phyloP scores from a whole-genome alignment of 2,329 filamentous ascomycete genomes.

The Pestalotiopsis sp. region DNA sequence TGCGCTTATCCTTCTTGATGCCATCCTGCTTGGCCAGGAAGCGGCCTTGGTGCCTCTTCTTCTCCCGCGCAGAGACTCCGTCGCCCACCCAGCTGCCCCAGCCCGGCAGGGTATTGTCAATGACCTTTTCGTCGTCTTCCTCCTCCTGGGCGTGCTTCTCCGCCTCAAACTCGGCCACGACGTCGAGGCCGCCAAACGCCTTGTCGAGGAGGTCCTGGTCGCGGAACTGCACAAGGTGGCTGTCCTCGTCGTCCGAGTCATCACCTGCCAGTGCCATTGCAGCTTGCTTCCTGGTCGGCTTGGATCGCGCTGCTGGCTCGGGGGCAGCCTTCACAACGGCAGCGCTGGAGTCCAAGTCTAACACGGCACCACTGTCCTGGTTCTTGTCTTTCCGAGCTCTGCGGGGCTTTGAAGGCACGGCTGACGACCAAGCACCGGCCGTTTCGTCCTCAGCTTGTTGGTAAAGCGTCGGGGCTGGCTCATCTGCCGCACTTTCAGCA shows the following conservation, averaged over 20 bases:
- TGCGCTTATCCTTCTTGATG: slow-evolving; percentile 74
- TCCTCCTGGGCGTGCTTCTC: slow-evolving; percentile 75
- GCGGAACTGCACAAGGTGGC: slow-evolving; percentile 58
- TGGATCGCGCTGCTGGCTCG: slow-evolving; percentile 20
- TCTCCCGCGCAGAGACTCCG: slow-evolving; percentile 73
- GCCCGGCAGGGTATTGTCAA: slow-evolving; percentile 85
- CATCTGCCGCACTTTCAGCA: slow-evolving; percentile 21
- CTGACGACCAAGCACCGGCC: slow-evolving; percentile 33
- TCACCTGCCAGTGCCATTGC: slow-evolving; percentile 35
- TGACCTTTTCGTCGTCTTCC: slow-evolving; percentile 80
- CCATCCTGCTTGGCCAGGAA: slow-evolving; percentile 71
- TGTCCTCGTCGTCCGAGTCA: slow-evolving; percentile 50
- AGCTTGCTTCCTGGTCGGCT: slow-evolving; percentile 21
- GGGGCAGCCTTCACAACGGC: slow-evolving; percentile 23
- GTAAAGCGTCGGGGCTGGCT: background rate
- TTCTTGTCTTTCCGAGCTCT: slow-evolving; percentile 30
- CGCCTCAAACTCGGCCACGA: slow-evolving; percentile 75
- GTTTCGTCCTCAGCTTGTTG: slow-evolving; percentile 15
- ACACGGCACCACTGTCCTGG: slow-evolving; percentile 22
- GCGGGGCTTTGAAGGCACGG: slow-evolving; percentile 21
- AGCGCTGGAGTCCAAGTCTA: slow-evolving; percentile 32
- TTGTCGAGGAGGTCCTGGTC: slow-evolving; percentile 73
- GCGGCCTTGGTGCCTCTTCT: slow-evolving; percentile 63
- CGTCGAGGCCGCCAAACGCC: slow-evolving; percentile 88
- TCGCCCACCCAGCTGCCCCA: slow-evolving; percentile 94